phyloP scores from a whole-genome alignment of 805 yeast genomes.

The Saccharomycopsis lassenensis region DNA sequence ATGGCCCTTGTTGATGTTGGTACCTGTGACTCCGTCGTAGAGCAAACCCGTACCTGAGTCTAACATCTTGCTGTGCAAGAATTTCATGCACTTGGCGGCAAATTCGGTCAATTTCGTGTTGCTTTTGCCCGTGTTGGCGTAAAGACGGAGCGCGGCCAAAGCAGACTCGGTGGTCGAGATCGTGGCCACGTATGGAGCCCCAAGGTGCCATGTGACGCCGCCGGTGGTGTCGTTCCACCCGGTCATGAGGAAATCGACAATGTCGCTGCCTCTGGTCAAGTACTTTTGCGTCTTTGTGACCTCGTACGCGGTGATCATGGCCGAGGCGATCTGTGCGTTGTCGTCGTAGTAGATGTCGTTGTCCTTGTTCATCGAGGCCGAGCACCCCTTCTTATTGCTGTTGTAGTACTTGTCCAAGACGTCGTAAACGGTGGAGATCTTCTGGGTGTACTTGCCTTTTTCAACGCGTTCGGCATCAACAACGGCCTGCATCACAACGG shows the following conservation, averaged over 20 bases:
- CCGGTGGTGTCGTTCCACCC: conserved; percentile 48
- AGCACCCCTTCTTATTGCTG: conserved; percentile 40
- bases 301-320: conserved; percentile 54
- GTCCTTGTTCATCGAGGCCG: conserved; percentile 58
- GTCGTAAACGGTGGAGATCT: conserved; percentile 44
- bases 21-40: conserved; percentile 44
- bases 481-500: conserved; percentile 55
- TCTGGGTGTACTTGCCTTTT: conserved; percentile 31
- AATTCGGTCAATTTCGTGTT: conserved; percentile 43
- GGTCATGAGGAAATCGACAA: conserved; percentile 50
- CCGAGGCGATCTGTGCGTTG: conserved; percentile 63
- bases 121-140: too few species aligned
- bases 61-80: conserved; percentile 40
- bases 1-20: conserved; percentile 29
- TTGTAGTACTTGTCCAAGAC: conserved; percentile 38
- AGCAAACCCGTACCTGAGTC: conserved; percentile 46
- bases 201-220: conserved; percentile 58
- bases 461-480: conserved; percentile 43
- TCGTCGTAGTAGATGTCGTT: conserved; percentile 61
- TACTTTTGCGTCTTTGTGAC: conserved; percentile 45
- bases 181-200: conserved; percentile 47
- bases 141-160: conserved; percentile 45
- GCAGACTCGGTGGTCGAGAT: conserved; percentile 63
- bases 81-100: conserved; percentile 49
- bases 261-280: conserved; percentile 45